A percentile compares a stretch with the other conserved stretches of the same genome.
Evolutionary conservation across 257 asterid genomes (phyloP).

Genomic region (Parsonsia alboflavescens): DNA sequence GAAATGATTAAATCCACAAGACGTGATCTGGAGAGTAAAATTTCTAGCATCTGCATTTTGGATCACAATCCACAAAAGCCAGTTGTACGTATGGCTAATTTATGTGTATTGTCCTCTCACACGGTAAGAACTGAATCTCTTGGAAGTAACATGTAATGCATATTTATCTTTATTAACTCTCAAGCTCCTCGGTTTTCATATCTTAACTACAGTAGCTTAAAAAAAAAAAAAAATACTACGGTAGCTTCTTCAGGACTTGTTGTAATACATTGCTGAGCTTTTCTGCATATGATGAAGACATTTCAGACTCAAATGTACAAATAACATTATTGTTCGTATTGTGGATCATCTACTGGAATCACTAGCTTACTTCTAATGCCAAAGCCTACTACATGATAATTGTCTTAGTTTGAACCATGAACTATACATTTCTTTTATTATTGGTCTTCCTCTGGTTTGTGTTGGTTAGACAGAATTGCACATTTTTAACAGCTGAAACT

Average conservation of each 20-base stretch:
- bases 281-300: neutral
- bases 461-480: neutral
- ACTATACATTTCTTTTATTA: neutral
- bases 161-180: neutral
- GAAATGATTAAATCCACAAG: slow-evolving; percentile 56
- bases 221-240: no score
- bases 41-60: slow-evolving; percentile 61
- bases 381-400: neutral
- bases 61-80: slow-evolving; percentile 80
- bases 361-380: neutral
- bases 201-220: no score
- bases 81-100: slow-evolving; percentile 98
- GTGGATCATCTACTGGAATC: neutral
- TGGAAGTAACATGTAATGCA: neutral
- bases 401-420: neutral
- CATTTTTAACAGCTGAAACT: neutral
- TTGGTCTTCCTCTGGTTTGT: neutral
- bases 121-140: slow-evolving; percentile 55
- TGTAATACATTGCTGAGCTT: neutral
- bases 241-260: neutral
- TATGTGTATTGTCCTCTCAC: slow-evolving; percentile 92
- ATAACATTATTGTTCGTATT: neutral
- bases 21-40: slow-evolving; percentile 77
- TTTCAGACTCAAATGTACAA: neutral
- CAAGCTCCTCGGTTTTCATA: neutral